Evolutionary conservation across 345 rosid genomes (phyloP).

Genomic region (Raphanus raphanistrum): DNA sequence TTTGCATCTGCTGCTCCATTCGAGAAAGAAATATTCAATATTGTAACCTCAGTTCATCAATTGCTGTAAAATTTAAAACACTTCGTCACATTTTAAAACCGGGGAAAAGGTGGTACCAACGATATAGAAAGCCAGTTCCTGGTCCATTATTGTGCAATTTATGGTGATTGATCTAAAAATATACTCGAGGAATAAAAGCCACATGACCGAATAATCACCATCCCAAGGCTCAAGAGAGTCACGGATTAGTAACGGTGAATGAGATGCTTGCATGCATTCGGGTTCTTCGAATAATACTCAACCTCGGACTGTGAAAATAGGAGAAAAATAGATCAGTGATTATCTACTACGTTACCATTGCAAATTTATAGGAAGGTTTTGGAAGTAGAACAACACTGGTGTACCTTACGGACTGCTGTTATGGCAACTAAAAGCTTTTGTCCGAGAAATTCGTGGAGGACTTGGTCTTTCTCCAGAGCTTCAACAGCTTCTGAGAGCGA

Average conservation of each 20-base stretch:
- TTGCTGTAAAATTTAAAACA: neutral
- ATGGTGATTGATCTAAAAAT: neutral
- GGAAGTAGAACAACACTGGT: neutral
- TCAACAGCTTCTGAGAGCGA: slow-evolving; percentile 71
- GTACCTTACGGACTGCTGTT: slow-evolving; percentile 85
- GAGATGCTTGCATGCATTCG: slow-evolving; percentile 73
- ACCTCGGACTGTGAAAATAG: slow-evolving; percentile 60
- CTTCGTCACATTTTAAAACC: neutral
- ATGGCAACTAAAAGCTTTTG: slow-evolving; percentile 71
- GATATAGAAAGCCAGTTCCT: neutral
- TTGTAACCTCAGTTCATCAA: neutral
- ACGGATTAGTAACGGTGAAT: slow-evolving; percentile 64
- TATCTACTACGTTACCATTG: slow-evolving; percentile 1
- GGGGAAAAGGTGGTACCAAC: neutral
- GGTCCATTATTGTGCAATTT: neutral
- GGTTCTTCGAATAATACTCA: slow-evolving; percentile 54
- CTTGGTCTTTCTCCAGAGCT: slow-evolving; percentile 59
- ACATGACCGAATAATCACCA: slow-evolving; percentile 6
- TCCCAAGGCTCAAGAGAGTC: neutral
- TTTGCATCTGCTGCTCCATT: neutral
- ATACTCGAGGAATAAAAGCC: neutral
- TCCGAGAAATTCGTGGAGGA: slow-evolving; percentile 64
- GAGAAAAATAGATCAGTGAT: neutral
- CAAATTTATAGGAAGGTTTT: neutral
- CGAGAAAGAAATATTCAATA: neutral